Evolutionary conservation across 1,139 yeast genomes (phyloP).

Genomic region (Petasospora rhodanensis): DNA sequence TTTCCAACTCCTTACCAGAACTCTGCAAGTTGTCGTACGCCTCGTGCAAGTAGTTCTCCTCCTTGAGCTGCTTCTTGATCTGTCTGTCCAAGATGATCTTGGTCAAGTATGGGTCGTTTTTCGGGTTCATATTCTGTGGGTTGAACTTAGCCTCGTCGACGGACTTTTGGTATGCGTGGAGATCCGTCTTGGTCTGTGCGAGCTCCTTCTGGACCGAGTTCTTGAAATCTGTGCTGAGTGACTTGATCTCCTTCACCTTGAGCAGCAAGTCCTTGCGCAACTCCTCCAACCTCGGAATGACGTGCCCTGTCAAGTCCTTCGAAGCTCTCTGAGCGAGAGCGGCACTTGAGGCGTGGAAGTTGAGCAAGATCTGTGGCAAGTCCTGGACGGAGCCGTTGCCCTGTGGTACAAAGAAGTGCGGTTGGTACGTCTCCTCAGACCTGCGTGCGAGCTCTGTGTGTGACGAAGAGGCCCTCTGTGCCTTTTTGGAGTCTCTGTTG

Average conservation of each 20-base stretch:
- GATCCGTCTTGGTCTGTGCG: slow-evolving; percentile 51
- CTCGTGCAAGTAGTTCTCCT: slow-evolving; percentile 82
- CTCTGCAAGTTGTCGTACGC: slow-evolving; percentile 84
- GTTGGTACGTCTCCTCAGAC: slow-evolving; percentile 23
- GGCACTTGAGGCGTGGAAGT: slow-evolving; percentile 72
- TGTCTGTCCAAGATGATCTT: slow-evolving; percentile 71
- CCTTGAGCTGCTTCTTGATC: slow-evolving; percentile 69
- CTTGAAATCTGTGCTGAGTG: slow-evolving; percentile 77
- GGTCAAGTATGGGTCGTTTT: slow-evolving; percentile 77
- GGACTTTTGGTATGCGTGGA: slow-evolving; percentile 44
- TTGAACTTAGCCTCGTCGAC: slow-evolving; percentile 38
- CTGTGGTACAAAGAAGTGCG: slow-evolving; percentile 45
- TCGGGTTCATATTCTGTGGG: slow-evolving; percentile 34
- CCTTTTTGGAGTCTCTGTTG: too few relatives aligned
- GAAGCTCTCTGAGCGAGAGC: slow-evolving; percentile 60
- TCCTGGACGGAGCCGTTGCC: slow-evolving; percentile 85
- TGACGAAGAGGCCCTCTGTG: slow-evolving; percentile 8
- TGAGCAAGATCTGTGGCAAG: slow-evolving; percentile 67
- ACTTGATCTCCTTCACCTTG: slow-evolving; percentile 83
- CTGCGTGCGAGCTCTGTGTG: slow-evolving; percentile 7
- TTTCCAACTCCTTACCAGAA: slow-evolving; percentile 85
- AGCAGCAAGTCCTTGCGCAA: slow-evolving; percentile 75
- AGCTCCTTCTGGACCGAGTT: slow-evolving; percentile 69
- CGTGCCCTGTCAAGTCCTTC: slow-evolving; percentile 62
- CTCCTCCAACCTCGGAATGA: slow-evolving; percentile 83